Evolutionary conservation across 495 filamentous ascomycete species (phyloP).

Genomic region (Aspergillus hancockii): DNA sequence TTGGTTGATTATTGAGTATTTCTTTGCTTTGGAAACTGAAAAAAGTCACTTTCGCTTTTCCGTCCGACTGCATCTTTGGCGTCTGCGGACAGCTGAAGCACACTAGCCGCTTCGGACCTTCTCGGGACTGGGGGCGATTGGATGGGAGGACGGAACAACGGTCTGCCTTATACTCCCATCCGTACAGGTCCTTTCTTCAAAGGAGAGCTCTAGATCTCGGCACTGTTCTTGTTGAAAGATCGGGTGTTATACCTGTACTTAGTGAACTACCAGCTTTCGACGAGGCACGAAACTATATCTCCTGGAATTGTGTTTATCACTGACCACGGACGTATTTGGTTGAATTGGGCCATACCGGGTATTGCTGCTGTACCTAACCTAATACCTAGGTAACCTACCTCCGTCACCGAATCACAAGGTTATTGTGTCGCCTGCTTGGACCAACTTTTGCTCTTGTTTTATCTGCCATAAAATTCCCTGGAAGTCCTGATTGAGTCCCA

Average conservation of each 20-base stretch:
- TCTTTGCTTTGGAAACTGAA: conserved; percentile 19
- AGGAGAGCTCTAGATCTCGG: not conserved
- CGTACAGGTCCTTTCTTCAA: not conserved
- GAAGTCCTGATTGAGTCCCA: no score
- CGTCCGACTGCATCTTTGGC: conserved; percentile 33
- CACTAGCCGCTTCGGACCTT: conserved; percentile 28
- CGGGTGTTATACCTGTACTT: not conserved
- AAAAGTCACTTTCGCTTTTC: conserved; percentile 37
- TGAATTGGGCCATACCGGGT: not conserved
- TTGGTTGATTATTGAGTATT: conserved; percentile 2
- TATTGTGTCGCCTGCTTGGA: not conserved
- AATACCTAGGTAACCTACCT: not conserved
- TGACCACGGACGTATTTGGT: not conserved
- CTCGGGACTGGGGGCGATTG: conserved; percentile 16
- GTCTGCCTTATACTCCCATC: no score
- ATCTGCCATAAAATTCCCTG: no score
- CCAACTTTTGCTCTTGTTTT: no score
- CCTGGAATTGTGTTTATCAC: no score
- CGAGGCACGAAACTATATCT: no score
- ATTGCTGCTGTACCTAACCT: not conserved
- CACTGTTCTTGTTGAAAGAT: not conserved
- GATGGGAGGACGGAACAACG: not conserved
- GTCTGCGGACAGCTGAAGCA: conserved; percentile 26
- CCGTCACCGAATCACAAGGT: not conserved
- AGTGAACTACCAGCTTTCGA: no score